Evolutionary conservation across 164 flowering plant species (phyloP), one percentile per base, ranked within the genome.

Genomic region (Vitis labrusca): DNA sequence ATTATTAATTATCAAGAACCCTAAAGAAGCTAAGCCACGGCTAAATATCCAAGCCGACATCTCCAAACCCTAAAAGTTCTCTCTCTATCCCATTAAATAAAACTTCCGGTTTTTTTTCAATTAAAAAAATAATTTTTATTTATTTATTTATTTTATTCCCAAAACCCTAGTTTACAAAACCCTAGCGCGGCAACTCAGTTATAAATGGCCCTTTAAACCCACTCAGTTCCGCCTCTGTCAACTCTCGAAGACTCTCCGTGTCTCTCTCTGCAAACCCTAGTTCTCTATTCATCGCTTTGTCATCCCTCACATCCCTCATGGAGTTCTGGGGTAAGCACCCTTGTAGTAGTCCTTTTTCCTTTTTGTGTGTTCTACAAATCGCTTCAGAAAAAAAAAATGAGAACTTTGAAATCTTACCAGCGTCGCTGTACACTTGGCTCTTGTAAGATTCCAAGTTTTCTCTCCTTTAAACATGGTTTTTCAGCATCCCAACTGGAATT

Each of bases 261-360:
- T 17, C 19, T 60, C 53, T 30, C 53, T 62, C 61, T 3, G 61
- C 49, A 62, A 64, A 52, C 71, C 56, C 71, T 62, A 19, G 56
- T 12, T n/a, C 13, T 59, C 37, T 11, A 0, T 59, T 37, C 5
- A 54, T 66, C 67, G 16, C 50, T 50, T 66, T 44, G 27, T 51
- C 63, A 1, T 29, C 3, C 9, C 14, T 30, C 10, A 9, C 65
- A 53, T 53, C 60, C 1, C 60, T 74, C 32, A 74, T 78, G 77
- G 81, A 78, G 70, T 78, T 78, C 52, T 78, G 81, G 81, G 77
- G 77, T 71, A 73, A 76, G 65, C 50, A 3, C 50, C 51, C 59
- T 11, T 37, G 11, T 37, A 9, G 30, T 13, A 15, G 13, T 2
- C 2, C 47, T 23, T 15, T 65, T 37, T 16, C 53, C 10, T 5